Percentiles rank a stretch among this genome's conserved stretches.
Conservation (phyloP, 176 grass and related monocot genomes). For the Lolium multiflorum region DNA sequence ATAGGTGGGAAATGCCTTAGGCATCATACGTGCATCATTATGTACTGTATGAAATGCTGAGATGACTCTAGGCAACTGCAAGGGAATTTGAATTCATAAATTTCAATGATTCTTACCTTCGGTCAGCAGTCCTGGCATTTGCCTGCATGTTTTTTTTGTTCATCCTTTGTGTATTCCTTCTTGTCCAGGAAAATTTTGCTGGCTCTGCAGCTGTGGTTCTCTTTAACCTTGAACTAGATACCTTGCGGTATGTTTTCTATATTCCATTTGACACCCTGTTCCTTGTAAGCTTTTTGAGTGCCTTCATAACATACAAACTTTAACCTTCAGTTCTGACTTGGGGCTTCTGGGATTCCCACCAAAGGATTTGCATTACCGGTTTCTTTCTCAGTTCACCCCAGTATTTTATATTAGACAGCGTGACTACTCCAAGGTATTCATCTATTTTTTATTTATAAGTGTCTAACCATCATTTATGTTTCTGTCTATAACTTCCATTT, state of each 20-base stretch:
- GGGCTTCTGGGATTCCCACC: constrained; percentile 91
- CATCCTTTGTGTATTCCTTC: background rate
- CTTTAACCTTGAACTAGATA: constrained; percentile 97
- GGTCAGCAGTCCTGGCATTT: too few relatives aligned
- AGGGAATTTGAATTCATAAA: constrained; percentile 5
- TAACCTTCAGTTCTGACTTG: constrained; percentile 80
- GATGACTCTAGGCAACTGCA: too few relatives aligned
- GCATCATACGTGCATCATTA: background rate
- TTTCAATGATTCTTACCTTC: background rate
- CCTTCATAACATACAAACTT: constrained; percentile 11
- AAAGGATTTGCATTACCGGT: constrained; percentile 93
- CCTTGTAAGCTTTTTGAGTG: background rate
- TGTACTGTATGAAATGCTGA: too few relatives aligned
- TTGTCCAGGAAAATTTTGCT: constrained; percentile 86
- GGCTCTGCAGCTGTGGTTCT: constrained; percentile 73
- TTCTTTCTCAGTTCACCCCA: constrained; percentile 94
- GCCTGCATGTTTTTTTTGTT: background rate
- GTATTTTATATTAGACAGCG: constrained; percentile 95
- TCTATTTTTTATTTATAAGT: constrained; percentile 24
- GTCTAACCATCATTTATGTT: constrained; percentile 28
- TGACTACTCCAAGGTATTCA: constrained; percentile 93
- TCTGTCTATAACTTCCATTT: constrained; percentile 39
- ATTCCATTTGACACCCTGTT: constrained; percentile 20
- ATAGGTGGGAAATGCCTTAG: background rate
- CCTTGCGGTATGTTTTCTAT: constrained; percentile 67